A percentile compares a stretch with the other conserved stretches of the same genome.
Evolutionary conservation across 257 asterid species (phyloP).

Genomic region (Gardenia jasminoides): DNA sequence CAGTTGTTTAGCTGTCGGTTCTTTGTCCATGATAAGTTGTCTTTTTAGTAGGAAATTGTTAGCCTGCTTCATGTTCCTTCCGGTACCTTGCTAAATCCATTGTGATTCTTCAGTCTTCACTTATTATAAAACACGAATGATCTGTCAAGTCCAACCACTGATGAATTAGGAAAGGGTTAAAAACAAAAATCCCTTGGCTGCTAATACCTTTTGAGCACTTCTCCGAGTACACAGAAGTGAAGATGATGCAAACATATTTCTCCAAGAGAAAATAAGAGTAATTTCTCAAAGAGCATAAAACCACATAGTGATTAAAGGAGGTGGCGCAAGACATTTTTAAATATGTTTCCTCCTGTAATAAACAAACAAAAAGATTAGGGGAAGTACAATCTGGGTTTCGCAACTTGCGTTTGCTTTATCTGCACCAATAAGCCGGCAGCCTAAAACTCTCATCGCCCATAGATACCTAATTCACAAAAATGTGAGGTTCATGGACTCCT

Average conservation of each 20-base stretch:
- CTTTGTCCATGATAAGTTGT: not conserved
- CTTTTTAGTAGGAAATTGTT: not conserved
- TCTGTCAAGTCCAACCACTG: too few species aligned
- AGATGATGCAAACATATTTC: not conserved
- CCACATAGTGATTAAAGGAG: too few species aligned
- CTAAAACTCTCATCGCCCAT: not conserved
- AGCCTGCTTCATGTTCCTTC: not conserved
- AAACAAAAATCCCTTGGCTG: not conserved
- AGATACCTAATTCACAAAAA: not conserved
- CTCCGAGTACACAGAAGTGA: not conserved
- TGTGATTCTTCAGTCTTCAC: not conserved
- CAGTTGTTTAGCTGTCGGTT: not conserved
- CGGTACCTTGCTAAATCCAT: not conserved
- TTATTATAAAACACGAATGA: not conserved
- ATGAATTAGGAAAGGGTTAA: not conserved
- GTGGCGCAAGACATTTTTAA: not conserved
- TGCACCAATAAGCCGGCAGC: not conserved
- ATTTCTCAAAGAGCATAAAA: not conserved
- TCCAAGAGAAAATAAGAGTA: not conserved
- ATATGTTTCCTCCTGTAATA: not conserved
- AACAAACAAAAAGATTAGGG: not conserved
- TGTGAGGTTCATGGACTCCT: not conserved
- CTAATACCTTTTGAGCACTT: not conserved
- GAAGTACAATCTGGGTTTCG: not conserved
- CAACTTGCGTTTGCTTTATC: not conserved